These are phyloP conservation scores for Durotheca rogersii DNA, from an alignment of 495 filamentous ascomycete genomes.

Conservation along the genomic window DNA sequence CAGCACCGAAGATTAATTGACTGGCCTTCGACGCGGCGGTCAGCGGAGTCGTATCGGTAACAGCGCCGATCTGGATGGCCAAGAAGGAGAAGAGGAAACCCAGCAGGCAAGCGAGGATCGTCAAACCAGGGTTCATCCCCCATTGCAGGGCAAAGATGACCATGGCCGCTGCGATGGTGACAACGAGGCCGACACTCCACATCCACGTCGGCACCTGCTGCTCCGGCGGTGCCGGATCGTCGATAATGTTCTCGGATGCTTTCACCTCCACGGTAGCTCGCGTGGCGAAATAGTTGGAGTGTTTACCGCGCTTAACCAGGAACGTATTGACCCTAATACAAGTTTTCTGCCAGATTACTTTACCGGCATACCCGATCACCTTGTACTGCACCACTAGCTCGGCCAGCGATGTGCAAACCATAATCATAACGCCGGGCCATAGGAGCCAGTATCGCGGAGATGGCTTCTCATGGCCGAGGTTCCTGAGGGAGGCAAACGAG, in stretches of 20 bases:
- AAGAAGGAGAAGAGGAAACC: slow-evolving; percentile 71
- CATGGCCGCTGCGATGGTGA: slow-evolving; percentile 54
- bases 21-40: slow-evolving; percentile 67
- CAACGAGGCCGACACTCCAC: slow-evolving; percentile 56
- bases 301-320: slow-evolving; percentile 45
- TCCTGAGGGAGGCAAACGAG: slow-evolving; percentile 51
- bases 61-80: slow-evolving; percentile 63
- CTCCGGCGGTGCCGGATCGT: slow-evolving; percentile 53
- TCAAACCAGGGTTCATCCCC: slow-evolving; percentile 60
- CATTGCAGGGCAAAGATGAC: slow-evolving; percentile 62
- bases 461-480: slow-evolving; percentile 50
- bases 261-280: slow-evolving; percentile 37
- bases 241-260: slow-evolving; percentile 40
- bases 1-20: slow-evolving; percentile 65
- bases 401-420: slow-evolving; percentile 62
- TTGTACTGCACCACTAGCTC: slow-evolving; percentile 63
- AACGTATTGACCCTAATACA: slow-evolving; percentile 44
- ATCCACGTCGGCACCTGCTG: slow-evolving; percentile 64
- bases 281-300: slow-evolving; percentile 48
- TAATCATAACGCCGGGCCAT: slow-evolving; percentile 66
- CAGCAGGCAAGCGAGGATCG: slow-evolving; percentile 60
- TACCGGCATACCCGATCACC: slow-evolving; percentile 55
- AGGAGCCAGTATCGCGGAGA: slow-evolving; percentile 66
- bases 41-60: slow-evolving; percentile 63
- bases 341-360: slow-evolving; percentile 50